Base-by-base conservation (phyloP, 2,329 filamentous ascomycete species). In the Kalaharituber pfeilii region DNA sequence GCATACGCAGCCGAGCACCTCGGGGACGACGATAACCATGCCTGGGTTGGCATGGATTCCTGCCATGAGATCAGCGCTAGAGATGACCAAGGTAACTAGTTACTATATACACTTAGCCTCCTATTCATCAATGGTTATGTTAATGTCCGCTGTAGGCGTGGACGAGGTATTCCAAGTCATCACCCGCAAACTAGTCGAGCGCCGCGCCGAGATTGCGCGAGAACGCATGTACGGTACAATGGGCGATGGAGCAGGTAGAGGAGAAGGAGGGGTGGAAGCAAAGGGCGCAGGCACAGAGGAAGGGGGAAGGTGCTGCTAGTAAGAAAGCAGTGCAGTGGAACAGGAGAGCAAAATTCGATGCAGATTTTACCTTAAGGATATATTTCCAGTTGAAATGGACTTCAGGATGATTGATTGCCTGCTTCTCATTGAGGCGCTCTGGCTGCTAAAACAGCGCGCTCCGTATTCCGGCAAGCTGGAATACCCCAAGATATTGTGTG, bases 161-260 rank as follows among this genome's bases (percentile, higher is more conserved):
- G 91, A 96, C 63, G 91, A 96, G 69, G 87, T 98, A 0, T 96
- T 96, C 64, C 77, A 89, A 1, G 86, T 94, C 25, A 83, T 87
- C 47, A 91, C 88, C 7, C 74, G 93, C 64, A 94, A 94, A 70
- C 69, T 82, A 18, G 80, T 82, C 4, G 89, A 95, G 70, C 78
- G 60, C n/a, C 53, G 62, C 13, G 59, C 58, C 2, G 62, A 62
- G 27, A 62, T 62, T 26, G 62, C 62, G 45, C 57, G 62, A 49
- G 61, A 60, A 28, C 51, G 62, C 15, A 9, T 29, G 15, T 27
- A 18, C 9, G 50, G 50, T 18, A 22, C 25, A 26, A 26, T n/a
- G 26, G 49, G 49, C 25, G 49, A 50, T 28, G 13, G 25, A 15
- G 18, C 15, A 18, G 49, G 28, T 11, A n/a, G 13, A 5, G 49